Percentiles rank a stretch among this genome's conserved stretches.
These are phyloP conservation scores for Solanum chacoense DNA, from an alignment of 305 asterid genomes.

Conservation along the genomic window DNA sequence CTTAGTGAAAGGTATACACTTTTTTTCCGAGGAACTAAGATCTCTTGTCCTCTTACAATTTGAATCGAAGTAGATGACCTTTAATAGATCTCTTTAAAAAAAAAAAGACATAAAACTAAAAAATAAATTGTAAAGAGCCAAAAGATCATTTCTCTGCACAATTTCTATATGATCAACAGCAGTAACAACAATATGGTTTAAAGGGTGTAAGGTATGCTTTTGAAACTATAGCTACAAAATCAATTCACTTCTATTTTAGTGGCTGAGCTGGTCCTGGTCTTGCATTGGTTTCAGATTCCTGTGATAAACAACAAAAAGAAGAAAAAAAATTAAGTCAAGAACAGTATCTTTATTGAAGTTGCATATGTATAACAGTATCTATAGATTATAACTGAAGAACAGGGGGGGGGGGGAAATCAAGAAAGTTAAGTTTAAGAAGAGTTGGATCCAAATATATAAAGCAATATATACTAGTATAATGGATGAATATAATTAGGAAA, in stretches of 20 bases:
- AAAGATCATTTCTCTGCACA: not conserved
- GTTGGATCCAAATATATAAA: not conserved
- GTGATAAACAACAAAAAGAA: not conserved
- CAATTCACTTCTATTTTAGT: not conserved
- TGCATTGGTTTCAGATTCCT: constrained; percentile 35
- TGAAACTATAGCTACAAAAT: not conserved
- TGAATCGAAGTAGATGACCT: not conserved
- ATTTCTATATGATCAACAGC: not conserved
- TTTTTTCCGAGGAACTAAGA: not conserved
- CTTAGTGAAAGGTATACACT: not conserved
- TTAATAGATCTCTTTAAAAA: not conserved
- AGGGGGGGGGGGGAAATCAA: not conserved
- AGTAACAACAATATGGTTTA: not conserved
- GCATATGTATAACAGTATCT: not conserved
- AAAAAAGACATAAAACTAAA: not conserved
- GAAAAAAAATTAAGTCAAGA: not conserved
- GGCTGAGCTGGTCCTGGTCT: constrained; percentile 51
- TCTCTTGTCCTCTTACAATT: not conserved
- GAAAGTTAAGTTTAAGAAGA: not conserved
- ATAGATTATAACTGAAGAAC: not conserved
- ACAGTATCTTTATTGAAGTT: not conserved
- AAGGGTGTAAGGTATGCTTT: not conserved
- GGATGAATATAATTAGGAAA: not conserved
- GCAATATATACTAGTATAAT: not conserved
- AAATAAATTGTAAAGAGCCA: not conserved